Conservation (phyloP, 169 alveolate genomes). For the Plasmodium billcollinsi region DNA sequence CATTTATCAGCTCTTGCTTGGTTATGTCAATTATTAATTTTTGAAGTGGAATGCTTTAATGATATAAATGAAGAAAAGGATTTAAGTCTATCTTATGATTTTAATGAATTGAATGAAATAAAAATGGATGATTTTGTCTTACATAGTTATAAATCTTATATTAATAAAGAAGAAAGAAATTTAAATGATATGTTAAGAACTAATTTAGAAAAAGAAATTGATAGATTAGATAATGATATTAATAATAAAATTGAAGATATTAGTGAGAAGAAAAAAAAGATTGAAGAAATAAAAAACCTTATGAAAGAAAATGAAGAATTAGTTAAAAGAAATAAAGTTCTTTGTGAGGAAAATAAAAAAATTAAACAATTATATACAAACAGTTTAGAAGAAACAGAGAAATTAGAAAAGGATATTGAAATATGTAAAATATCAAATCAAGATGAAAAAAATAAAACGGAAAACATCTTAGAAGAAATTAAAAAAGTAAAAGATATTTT, state of each 20-base stretch:
- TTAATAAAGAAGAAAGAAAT: constrained; percentile 59
- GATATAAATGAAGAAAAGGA: constrained; percentile 80
- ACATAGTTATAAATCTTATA: constrained; percentile 50
- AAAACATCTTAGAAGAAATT: constrained; percentile 49
- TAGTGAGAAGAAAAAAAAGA: constrained; percentile 59
- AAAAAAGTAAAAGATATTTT: constrained; percentile 54
- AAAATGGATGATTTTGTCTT: constrained; percentile 73
- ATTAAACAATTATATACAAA: constrained; percentile 40
- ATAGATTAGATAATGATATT: constrained; percentile 22
- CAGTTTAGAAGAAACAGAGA: constrained; percentile 70
- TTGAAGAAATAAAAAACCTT: constrained; percentile 67
- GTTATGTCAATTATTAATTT: constrained; percentile 87
- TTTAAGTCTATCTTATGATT: constrained; percentile 74
- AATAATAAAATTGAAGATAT: constrained; percentile 56
- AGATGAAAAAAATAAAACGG: constrained; percentile 71
- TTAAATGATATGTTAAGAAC: constrained; percentile 42
- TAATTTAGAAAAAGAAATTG: constrained; percentile 56
- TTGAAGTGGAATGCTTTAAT: constrained; percentile 84
- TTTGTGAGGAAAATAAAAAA: constrained; percentile 74
- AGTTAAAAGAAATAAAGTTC: constrained; percentile 60
- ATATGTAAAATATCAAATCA: constrained; percentile 48
- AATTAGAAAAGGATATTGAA: constrained; percentile 74
- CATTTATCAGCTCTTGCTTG: constrained; percentile 87
- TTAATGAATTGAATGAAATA: constrained; percentile 51
- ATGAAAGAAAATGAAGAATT: constrained; percentile 75